phyloP scores from a whole-genome alignment of 176 grass and related monocot genomes.

The Oryza glaberrima region DNA sequence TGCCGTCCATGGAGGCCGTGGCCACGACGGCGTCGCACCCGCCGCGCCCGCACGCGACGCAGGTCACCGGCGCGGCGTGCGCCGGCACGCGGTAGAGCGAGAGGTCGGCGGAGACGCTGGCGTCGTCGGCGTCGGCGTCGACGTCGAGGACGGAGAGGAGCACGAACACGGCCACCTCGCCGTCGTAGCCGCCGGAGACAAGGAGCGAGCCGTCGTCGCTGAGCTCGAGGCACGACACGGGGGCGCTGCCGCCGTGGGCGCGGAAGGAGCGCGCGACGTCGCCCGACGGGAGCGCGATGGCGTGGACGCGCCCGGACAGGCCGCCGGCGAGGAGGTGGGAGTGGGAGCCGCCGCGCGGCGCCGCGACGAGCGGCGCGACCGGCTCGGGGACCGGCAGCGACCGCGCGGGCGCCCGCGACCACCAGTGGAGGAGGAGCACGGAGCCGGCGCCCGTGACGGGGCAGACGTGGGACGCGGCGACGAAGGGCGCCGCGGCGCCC shows the following conservation, averaged over 20 bases:
- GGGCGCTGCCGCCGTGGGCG: neutral
- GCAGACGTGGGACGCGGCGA: slow-evolving; percentile 36
- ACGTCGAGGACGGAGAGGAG: slow-evolving; percentile 34
- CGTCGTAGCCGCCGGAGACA: slow-evolving; percentile 35
- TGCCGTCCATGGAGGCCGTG: slow-evolving; percentile 38
- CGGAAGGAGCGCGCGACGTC: slow-evolving; percentile 6
- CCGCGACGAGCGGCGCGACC: slow-evolving; percentile 12
- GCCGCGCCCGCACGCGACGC: slow-evolving; percentile 25
- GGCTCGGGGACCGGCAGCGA: neutral
- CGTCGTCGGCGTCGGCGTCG: neutral
- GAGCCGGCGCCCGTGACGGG: slow-evolving; percentile 13
- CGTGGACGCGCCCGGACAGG: slow-evolving; percentile 24
- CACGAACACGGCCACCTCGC: slow-evolving; percentile 17
- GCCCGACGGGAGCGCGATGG: slow-evolving; percentile 29
- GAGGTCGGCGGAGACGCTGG: neutral
- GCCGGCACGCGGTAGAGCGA: slow-evolving; percentile 7
- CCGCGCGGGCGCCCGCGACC: neutral
- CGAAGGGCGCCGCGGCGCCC: neutral
- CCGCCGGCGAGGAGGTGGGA: slow-evolving; percentile 38
- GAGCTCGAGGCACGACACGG: slow-evolving; percentile 33
- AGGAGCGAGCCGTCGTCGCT: slow-evolving; percentile 46
- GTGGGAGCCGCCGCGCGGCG: neutral
- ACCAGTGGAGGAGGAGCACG: slow-evolving; percentile 15
- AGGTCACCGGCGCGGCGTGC: slow-evolving; percentile 15
- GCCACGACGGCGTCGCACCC: slow-evolving; percentile 29